These are phyloP conservation scores for Rhizopogon parksii DNA, from an alignment of 1,284 basidiomycete species.

Conservation along the genomic window DNA sequence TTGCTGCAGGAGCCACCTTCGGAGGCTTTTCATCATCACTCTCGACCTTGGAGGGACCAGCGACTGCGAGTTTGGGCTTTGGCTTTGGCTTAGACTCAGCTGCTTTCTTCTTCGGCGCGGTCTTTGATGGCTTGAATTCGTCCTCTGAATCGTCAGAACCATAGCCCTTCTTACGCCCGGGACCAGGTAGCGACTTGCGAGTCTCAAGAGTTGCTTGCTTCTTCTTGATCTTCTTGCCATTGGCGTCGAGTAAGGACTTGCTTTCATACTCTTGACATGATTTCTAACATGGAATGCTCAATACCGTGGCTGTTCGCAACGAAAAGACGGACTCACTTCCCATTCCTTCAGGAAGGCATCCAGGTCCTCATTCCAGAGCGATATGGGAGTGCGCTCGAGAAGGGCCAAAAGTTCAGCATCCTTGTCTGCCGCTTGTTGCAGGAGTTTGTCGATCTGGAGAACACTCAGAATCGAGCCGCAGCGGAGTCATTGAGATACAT, in stretches of 20 bases:
- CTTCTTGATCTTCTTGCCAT: slow-evolving; percentile 61
- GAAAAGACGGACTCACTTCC: slow-evolving; percentile 52
- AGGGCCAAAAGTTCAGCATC: slow-evolving; percentile 78
- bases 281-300: slow-evolving; percentile 34
- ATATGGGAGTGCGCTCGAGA: slow-evolving; percentile 73
- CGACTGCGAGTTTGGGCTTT: slow-evolving; percentile 22
- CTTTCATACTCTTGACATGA: slow-evolving; percentile 57
- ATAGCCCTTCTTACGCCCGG: slow-evolving; percentile 38
- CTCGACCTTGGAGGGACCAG: slow-evolving; percentile 28
- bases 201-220: slow-evolving; percentile 75
- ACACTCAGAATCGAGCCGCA: slow-evolving; percentile 7
- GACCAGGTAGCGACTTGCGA: slow-evolving; percentile 56
- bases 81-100: slow-evolving; percentile 23
- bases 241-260: slow-evolving; percentile 45
- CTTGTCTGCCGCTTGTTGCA: slow-evolving; percentile 76
- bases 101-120: slow-evolving; percentile 40
- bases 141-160: slow-evolving; percentile 58
- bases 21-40: slow-evolving; percentile 27
- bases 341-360: slow-evolving; percentile 80
- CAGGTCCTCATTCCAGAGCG: slow-evolving; percentile 90
- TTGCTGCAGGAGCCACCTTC: slow-evolving; percentile 14
- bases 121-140: slow-evolving; percentile 71
- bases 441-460: slow-evolving; percentile 76
- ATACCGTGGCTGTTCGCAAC: neutral
- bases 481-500: slow-evolving; percentile 13